These are phyloP conservation scores for Serendipita sp. DNA, from an alignment of 1,284 basidiomycete genomes.

Conservation along the genomic window DNA sequence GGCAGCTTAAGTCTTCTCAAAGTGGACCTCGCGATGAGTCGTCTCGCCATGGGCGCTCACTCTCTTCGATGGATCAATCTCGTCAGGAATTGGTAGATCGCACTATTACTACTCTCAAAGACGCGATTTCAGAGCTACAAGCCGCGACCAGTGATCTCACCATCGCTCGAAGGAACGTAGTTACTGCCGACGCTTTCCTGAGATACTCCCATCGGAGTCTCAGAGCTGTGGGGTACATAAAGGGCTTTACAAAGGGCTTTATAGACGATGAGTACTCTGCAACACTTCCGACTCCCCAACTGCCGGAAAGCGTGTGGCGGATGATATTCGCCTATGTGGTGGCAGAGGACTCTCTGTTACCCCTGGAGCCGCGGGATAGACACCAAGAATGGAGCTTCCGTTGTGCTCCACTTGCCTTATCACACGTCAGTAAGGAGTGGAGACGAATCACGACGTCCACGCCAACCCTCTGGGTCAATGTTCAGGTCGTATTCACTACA, in stretches of 20 bases:
- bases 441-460: background rate
- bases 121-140: background rate
- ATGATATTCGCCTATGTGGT: background rate
- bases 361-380: background rate
- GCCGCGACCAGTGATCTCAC: background rate
- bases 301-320: background rate
- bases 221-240: background rate
- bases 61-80: constrained; percentile 2
- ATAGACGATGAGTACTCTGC: background rate
- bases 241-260: background rate
- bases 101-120: background rate
- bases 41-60: constrained; percentile 4
- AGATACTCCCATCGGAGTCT: background rate
- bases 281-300: background rate
- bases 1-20: background rate
- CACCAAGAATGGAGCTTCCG: background rate
- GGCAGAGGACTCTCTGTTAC: background rate
- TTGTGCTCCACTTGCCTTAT: background rate
- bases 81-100: background rate
- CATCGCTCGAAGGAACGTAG: background rate
- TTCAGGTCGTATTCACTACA: background rate
- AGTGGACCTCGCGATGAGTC: background rate
- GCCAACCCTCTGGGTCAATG: background rate
- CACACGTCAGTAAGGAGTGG: background rate
- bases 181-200: background rate